Percentiles rank a stretch among this genome's conserved stretches.
Evolutionary conservation across 139 green algal genomes (phyloP).

Genomic region (Chlorella sp.): DNA sequence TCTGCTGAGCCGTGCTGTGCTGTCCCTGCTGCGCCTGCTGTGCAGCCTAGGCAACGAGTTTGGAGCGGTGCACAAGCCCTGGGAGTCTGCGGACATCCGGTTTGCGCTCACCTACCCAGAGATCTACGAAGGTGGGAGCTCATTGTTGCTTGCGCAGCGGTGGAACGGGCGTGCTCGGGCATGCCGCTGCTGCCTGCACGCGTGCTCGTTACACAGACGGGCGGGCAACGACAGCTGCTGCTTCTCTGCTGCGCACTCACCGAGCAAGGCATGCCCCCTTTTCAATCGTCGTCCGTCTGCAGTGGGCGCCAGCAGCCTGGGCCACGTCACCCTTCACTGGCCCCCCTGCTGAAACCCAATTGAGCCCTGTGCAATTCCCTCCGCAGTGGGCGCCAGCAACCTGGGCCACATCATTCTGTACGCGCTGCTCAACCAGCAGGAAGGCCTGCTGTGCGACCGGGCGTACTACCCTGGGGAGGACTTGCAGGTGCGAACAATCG

Average conservation of each 20-base stretch:
- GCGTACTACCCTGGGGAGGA: slow-evolving; percentile 65
- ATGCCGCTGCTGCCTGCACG: too few relatives aligned
- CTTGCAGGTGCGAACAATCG: background rate
- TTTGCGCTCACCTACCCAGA: slow-evolving; percentile 82
- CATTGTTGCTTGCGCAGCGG: too few relatives aligned
- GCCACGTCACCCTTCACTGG: background rate
- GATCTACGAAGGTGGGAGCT: slow-evolving; percentile 77
- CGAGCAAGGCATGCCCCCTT: background rate
- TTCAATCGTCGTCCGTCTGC: background rate
- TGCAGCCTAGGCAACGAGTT: slow-evolving; percentile 85
- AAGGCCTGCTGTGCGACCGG: slow-evolving; percentile 73
- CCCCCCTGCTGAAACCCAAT: too few relatives aligned
- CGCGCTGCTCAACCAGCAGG: slow-evolving; percentile 61
- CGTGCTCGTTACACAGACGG: too few relatives aligned
- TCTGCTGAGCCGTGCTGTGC: background rate
- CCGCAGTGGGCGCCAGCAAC: slow-evolving; percentile 64
- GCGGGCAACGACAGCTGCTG: too few relatives aligned
- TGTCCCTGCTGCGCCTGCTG: slow-evolving; percentile 43
- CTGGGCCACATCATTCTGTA: slow-evolving; percentile 85
- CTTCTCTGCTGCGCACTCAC: background rate
- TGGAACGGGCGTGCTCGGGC: too few relatives aligned
- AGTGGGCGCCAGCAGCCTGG: background rate
- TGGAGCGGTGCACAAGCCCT: slow-evolving; percentile 80
- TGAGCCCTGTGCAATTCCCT: background rate
- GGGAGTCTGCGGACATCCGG: slow-evolving; percentile 56